These are phyloP conservation scores for Flaveria trinervia DNA, from an alignment of 129 eudicot genomes.

Conservation along the genomic window DNA sequence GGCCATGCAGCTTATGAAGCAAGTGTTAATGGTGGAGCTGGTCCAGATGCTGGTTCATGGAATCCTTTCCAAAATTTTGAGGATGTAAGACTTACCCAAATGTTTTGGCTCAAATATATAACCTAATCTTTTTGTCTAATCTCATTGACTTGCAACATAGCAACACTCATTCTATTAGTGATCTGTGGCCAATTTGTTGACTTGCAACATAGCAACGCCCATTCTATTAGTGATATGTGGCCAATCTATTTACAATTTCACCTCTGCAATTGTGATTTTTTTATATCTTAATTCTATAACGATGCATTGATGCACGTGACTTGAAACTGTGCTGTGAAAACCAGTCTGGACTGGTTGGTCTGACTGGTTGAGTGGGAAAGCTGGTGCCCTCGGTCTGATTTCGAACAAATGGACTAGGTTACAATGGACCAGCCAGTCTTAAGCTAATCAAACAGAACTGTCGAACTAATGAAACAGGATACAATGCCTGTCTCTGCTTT, in stretches of 20 bases:
- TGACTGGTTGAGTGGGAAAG: not conserved
- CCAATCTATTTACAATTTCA: not conserved
- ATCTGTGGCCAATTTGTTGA: not conserved
- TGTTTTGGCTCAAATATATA: not conserved
- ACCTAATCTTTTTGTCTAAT: not conserved
- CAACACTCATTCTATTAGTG: not conserved
- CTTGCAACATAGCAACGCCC: not conserved
- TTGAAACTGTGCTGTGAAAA: not conserved
- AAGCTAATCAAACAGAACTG: not conserved
- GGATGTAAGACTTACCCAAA: conserved; percentile 24
- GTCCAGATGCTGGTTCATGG: conserved; percentile 49
- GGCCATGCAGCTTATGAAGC: conserved; percentile 73
- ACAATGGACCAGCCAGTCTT: not conserved
- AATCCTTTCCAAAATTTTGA: conserved; percentile 19
- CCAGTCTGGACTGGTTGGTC: not conserved
- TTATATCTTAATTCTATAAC: not conserved
- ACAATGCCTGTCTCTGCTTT: not conserved
- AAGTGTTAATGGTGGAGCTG: conserved; percentile 43
- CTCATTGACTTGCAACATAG: not conserved
- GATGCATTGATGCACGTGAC: not conserved
- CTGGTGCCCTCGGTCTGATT: not conserved
- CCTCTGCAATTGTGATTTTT: not conserved
- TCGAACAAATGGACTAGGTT: not conserved
- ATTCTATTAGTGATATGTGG: not conserved
- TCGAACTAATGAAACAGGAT: not conserved